Evolutionary conservation across 129 eudicot genomes (phyloP), one percentile per base, ranked within the genome.

Genomic region (Artemisia annua): DNA sequence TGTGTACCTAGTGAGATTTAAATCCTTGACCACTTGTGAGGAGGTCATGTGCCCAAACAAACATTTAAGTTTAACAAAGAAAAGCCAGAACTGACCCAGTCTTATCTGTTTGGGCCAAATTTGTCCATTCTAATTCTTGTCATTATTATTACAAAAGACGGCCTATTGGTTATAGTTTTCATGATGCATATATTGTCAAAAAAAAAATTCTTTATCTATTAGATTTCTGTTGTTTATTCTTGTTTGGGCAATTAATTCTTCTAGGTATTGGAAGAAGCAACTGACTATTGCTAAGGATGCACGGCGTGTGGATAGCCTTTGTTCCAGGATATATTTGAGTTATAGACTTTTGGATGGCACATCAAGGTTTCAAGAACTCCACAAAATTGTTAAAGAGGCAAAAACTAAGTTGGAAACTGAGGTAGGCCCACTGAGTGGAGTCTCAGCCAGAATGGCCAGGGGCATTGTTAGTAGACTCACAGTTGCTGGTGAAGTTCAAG

Each of bases 261-360:
- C 67, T 84, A 93, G 98, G 69, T 84, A 74, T 75, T 93, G 96
- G 98, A 93, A 82, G 87, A 93, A 93, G 89, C 98, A 93, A 63
- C 64, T 93, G 69, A 72, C 14, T 49, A 78, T 86, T 52, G 98
- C 97, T 13, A 93, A 87, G 79, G 98, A 89, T 32, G 97, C 98
- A 52, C 90, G 96, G 5, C 88, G 97, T 61, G 97, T 93, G 16
- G 98, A 93, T 74, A 81, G 85, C 13, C 97, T 93, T 50, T 93
- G 96, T 72, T 78, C 86, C 75, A 74, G 97, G 75, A 87, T 93
- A 76, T 82, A 77, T 73, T 75, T 93, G 79, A 82, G 96, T 68
- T 85, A 74, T 76, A 87, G 92, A 82, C 92, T 93, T 32, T 78
- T 93, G 62, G 87, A 84, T 59, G 98, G 98, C 70, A 89, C 98